A percentile compares a stretch with the other conserved stretches of the same genome.
Conservation (phyloP, 2,329 filamentous ascomycete genomes). For the Cladophialophora immunda region DNA sequence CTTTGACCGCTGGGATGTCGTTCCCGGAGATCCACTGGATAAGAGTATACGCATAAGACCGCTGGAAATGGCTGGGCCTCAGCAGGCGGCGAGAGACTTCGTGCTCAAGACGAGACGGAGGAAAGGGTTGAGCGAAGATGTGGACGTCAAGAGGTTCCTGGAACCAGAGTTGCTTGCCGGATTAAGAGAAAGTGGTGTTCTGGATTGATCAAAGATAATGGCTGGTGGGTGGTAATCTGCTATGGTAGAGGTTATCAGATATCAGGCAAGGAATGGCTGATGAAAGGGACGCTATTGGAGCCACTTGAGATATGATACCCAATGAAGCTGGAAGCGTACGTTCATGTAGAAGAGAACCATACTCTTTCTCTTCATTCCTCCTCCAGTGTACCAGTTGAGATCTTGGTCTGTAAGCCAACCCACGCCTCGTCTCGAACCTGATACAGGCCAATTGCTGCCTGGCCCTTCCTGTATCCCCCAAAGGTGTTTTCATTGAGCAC, state of each 20-base stretch:
- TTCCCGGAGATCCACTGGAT: conserved; percentile 94
- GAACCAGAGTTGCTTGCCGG: conserved; percentile 92
- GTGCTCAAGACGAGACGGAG: conserved; percentile 92
- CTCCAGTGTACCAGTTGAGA: neutral
- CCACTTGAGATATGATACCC: neutral
- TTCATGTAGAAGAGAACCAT: neutral
- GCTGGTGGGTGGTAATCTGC: neutral
- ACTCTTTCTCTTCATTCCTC: neutral
- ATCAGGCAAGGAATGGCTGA: neutral
- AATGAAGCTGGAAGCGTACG: neutral
- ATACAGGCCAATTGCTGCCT: neutral
- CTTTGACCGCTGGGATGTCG: conserved; percentile 95
- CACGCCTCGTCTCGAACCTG: neutral
- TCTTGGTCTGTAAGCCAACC: neutral
- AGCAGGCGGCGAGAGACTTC: conserved; percentile 93
- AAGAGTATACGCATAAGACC: conserved; percentile 82
- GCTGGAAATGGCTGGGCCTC: conserved; percentile 84
- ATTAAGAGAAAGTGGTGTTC: conserved; percentile 85
- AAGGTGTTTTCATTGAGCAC: neutral
- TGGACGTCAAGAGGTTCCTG: conserved; percentile 93
- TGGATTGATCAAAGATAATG: conserved; percentile 60
- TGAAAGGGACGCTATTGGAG: neutral
- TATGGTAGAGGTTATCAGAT: neutral
- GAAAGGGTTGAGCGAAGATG: conserved; percentile 94
- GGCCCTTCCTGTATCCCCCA: neutral